These are phyloP conservation scores for Liquidambar formosana DNA, from an alignment of 164 flowering plant species.

Conservation along the genomic window DNA sequence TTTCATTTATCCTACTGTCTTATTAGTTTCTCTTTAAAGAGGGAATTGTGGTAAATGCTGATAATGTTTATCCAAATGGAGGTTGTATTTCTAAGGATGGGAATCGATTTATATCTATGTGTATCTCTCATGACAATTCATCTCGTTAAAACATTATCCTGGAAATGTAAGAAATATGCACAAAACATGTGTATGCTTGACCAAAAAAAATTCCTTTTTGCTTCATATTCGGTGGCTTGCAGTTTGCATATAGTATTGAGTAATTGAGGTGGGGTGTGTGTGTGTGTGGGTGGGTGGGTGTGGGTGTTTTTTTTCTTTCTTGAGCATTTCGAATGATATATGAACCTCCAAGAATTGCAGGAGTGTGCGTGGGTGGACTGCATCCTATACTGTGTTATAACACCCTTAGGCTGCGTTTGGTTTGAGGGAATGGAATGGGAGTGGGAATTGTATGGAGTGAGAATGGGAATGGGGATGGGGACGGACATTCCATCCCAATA, in stretches of 20 bases:
- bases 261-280: too few relatives aligned
- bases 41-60: not conserved
- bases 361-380: too few relatives aligned
- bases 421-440: too few relatives aligned
- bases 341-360: too few relatives aligned
- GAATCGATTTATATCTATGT: not conserved
- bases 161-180: conserved; percentile 1
- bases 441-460: too few relatives aligned
- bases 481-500: too few relatives aligned
- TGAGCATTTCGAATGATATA: too few relatives aligned
- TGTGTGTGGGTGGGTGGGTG: too few relatives aligned
- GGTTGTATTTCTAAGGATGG: conserved; percentile 3
- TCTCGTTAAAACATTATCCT: not conserved
- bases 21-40: not conserved
- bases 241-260: not conserved
- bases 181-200: conserved; percentile 3
- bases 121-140: conserved; percentile 2
- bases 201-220: not conserved
- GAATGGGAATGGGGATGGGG: too few relatives aligned
- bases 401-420: too few relatives aligned
- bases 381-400: too few relatives aligned
- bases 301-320: too few relatives aligned
- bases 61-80: not conserved
- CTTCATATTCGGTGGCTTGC: not conserved
- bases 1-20: not conserved